Base-by-base conservation (phyloP, 352 stramenopile species). In the Phytophthora fragariae region DNA sequence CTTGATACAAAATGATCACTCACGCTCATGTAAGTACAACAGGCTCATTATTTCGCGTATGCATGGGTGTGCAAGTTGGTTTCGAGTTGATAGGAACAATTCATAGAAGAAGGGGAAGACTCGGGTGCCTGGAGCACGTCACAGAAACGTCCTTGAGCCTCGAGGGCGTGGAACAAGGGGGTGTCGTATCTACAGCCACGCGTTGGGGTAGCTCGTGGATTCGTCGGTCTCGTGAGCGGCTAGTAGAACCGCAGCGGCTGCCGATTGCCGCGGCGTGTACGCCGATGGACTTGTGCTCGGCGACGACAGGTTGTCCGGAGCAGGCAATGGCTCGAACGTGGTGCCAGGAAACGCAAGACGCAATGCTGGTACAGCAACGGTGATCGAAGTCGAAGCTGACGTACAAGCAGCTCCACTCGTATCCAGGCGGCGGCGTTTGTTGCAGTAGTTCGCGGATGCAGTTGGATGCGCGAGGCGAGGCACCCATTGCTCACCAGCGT, bases 31-130 rank as follows among this genome's bases (percentile, higher is more conserved):
- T 68, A 80, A 70, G 72, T 73, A 72, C 65, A 80, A 72, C 60
- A 75, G 33, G 59, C 57, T 75, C 61, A 68, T 58, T 76, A 57
- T 73, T 66, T 76, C 29, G 53, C 19, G 52, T 71, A 79, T 76
- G 21, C 54, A 59, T 47, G 35, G 14, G 68, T 65, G 47, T 72
- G 50, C 55, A 70, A 57, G 57, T 73, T 70, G 57, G 57, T 65
- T 65, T 44, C 35, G 37, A 50, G 46, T 53, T 33, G 46, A 55
- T 49, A 65, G 12, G 41, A 68, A 52, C 46, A 70, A 71, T 59
- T 65, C 24, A 55, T 53, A 44, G 57, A 53, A 21, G 35, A 46
- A 54, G n/a, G 17, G 47, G 39, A 69, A 62, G 47, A 15, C 29
- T 24, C 4, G 33, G 31, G 29, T 50, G 49, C 24, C 50, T 41